Evolutionary conservation across 306 rosid genomes (phyloP).

Genomic region (Rubus idaeus): DNA sequence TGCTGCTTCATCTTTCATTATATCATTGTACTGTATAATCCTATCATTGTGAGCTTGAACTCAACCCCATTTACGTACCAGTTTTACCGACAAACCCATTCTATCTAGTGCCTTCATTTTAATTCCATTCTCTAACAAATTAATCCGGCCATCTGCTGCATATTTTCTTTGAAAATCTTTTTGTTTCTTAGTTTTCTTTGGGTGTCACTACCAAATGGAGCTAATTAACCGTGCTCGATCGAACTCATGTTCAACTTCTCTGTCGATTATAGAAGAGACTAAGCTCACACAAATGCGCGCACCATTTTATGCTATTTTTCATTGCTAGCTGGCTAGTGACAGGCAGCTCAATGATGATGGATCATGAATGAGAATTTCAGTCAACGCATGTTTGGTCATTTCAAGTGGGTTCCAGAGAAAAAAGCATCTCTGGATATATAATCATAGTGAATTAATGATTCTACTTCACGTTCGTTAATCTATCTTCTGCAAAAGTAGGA

Average conservation of each 20-base stretch:
- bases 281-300: neutral
- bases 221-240: neutral
- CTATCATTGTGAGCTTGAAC: too few species aligned
- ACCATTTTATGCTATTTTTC: neutral
- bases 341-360: constrained; percentile 5
- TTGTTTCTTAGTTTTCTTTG: too few species aligned
- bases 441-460: neutral
- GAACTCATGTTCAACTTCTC: neutral
- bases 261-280: neutral
- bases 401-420: neutral
- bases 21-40: neutral
- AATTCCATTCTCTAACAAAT: too few species aligned
- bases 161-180: too few species aligned
- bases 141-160: too few species aligned
- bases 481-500: neutral
- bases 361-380: constrained; percentile 24
- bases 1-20: neutral
- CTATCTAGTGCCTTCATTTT: too few species aligned
- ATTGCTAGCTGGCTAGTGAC: neutral
- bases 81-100: too few species aligned
- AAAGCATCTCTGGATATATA: neutral
- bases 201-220: neutral
- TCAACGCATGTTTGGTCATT: constrained; percentile 30
- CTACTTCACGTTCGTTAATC: neutral
- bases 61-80: neutral